phyloP scores from a whole-genome alignment of 1,284 basidiomycete species.

The Trichosporon ovoides region DNA sequence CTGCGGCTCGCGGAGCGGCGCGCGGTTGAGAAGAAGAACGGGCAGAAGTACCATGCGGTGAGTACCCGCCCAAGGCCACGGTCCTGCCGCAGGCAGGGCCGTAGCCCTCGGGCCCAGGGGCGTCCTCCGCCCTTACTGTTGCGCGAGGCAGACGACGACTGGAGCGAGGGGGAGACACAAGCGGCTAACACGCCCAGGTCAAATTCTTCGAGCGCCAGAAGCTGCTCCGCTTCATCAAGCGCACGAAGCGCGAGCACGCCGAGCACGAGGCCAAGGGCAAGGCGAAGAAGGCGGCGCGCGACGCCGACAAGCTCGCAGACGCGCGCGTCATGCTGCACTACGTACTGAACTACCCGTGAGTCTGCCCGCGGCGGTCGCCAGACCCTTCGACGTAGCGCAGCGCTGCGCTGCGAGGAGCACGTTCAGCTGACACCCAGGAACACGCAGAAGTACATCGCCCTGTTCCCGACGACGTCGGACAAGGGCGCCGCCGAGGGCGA shows the following conservation, averaged over 20 bases:
- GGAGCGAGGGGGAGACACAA: too few relatives aligned
- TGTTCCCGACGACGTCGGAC: slow-evolving; percentile 66
- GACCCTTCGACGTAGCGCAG: too few relatives aligned
- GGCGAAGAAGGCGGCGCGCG: slow-evolving; percentile 35
- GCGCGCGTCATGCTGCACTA: slow-evolving; percentile 75
- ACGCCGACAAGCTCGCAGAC: slow-evolving; percentile 56
- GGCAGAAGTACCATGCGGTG: slow-evolving; percentile 68
- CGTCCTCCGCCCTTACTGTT: too few relatives aligned
- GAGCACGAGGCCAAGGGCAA: slow-evolving; percentile 43
- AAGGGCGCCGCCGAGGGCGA: slow-evolving; percentile 8
- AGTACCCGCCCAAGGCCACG: slow-evolving; percentile 16
- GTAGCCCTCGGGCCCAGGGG: too few relatives aligned
- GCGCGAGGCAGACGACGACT: too few relatives aligned
- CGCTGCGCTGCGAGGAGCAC: too few relatives aligned
- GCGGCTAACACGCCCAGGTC: too few relatives aligned
- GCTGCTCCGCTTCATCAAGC: slow-evolving; percentile 64
- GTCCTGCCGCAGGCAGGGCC: too few relatives aligned
- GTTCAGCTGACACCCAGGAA: slow-evolving; percentile 55
- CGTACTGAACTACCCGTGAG: slow-evolving; percentile 59
- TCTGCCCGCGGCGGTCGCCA: slow-evolving; percentile 20
- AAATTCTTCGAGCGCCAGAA: slow-evolving; percentile 89
- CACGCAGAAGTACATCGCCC: slow-evolving; percentile 73
- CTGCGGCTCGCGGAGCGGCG: slow-evolving; percentile 58
- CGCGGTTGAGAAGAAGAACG: slow-evolving; percentile 65
- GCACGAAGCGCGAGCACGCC: slow-evolving; percentile 55